A percentile compares a stretch with the other conserved stretches of the same genome.
Evolutionary conservation across 345 rosid genomes (phyloP).

Genomic region (Adansonia digitata): DNA sequence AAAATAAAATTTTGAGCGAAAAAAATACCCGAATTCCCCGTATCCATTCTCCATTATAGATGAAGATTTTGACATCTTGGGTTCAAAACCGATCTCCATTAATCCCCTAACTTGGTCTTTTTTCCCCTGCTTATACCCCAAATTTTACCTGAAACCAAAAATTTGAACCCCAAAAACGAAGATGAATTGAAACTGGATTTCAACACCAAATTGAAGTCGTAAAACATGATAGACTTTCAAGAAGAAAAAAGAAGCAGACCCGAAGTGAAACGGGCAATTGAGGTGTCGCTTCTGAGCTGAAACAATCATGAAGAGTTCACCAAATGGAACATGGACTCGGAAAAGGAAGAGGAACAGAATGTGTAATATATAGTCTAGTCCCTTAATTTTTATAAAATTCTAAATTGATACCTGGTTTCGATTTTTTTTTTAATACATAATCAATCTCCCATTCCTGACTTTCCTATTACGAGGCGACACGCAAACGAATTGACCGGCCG

Average conservation of each 20-base stretch:
- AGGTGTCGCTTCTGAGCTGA: neutral
- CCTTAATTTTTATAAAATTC: neutral
- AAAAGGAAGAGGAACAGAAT: neutral
- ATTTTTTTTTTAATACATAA: neutral
- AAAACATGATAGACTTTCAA: neutral
- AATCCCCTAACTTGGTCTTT: neutral
- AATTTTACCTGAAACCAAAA: conserved; percentile 5
- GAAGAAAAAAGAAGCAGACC: neutral
- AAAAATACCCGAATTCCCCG: neutral
- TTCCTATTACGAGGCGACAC: conserved; percentile 3
- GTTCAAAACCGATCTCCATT: neutral
- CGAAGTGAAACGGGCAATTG: conserved; percentile 3
- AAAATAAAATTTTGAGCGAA: neutral
- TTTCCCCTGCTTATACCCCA: neutral
- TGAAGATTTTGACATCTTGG: neutral
- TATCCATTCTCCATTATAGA: conserved; percentile 2
- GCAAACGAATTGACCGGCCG: neutral
- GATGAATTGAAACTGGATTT: neutral
- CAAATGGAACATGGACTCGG: neutral
- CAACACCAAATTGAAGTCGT: too few species aligned
- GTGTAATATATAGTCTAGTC: neutral
- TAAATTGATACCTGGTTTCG: neutral
- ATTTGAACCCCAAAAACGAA: neutral
- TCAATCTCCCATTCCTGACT: too few species aligned
- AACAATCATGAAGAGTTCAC: neutral